Evolutionary conservation across 768 basidiomycete genomes (phyloP).

Genomic region (Lentinula guzmanii): DNA sequence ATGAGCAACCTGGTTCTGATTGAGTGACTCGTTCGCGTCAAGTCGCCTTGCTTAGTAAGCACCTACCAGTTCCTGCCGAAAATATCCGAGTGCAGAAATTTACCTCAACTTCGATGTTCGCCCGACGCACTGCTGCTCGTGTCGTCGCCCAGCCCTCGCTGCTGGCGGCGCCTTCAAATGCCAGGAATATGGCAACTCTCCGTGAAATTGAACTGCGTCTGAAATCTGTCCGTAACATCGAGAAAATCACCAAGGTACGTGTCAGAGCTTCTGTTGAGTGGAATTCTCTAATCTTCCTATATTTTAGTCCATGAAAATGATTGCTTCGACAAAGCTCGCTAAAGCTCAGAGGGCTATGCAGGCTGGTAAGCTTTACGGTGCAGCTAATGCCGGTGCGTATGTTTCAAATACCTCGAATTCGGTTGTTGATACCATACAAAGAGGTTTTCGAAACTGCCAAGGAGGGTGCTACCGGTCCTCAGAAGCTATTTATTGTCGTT

Average conservation of each 20-base stretch:
- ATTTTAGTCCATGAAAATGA: conserved; percentile 94
- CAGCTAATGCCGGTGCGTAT: conserved; percentile 79
- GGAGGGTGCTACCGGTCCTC: conserved; percentile 60
- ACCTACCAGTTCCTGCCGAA: conserved; percentile 24
- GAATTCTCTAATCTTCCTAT: background rate
- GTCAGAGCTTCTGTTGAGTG: background rate
- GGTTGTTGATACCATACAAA: conserved; percentile 21
- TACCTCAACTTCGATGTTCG: conserved; percentile 29
- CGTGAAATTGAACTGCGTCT: conserved; percentile 95
- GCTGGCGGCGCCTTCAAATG: conserved; percentile 40
- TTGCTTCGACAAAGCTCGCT: conserved; percentile 94
- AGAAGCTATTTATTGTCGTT: conserved; percentile 88
- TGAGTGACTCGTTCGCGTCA: background rate
- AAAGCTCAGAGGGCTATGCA: conserved; percentile 94
- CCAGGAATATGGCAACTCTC: conserved; percentile 94
- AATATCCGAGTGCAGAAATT: conserved; percentile 32
- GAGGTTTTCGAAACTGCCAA: conserved; percentile 84
- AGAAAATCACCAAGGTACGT: conserved; percentile 96
- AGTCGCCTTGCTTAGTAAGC: conserved; percentile 10
- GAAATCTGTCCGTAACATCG: conserved; percentile 96
- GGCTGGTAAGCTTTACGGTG: conserved; percentile 87
- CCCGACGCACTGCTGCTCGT: conserved; percentile 39
- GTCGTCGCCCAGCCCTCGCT: conserved; percentile 27
- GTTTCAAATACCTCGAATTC: background rate
- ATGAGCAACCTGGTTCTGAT: conserved; percentile 1